Conservation (phyloP, 1,284 basidiomycete species). For the Leccinum huronense region DNA sequence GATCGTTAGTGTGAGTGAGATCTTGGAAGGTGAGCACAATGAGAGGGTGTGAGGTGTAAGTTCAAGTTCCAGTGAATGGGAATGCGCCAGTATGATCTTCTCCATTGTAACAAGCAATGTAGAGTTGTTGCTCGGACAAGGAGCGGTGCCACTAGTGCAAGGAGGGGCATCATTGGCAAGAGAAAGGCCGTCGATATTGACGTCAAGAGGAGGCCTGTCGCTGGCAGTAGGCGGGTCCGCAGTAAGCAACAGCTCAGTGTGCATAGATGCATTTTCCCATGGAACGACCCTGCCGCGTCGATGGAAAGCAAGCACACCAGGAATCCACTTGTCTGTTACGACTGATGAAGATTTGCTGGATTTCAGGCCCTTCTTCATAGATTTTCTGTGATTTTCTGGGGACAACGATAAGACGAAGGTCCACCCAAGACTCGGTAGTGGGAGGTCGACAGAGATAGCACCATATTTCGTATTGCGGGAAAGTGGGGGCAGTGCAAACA, state of each 20-base stretch:
- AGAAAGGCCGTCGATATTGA: not conserved
- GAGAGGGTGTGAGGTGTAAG: slow-evolving; percentile 1
- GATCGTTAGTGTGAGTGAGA: slow-evolving; percentile 20
- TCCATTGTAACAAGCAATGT: slow-evolving; percentile 12
- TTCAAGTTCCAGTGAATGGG: not conserved
- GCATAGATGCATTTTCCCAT: slow-evolving; percentile 22
- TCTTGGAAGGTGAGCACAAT: not conserved
- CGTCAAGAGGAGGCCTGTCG: not conserved
- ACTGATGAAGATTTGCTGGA: not conserved
- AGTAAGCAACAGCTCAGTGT: slow-evolving; percentile 16
- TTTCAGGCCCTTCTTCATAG: not conserved
- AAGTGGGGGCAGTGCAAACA: slow-evolving; percentile 6
- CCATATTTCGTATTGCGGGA: not conserved
- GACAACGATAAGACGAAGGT: slow-evolving; percentile 20
- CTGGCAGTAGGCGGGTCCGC: not conserved
- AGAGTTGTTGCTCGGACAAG: not conserved
- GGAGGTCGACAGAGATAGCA: slow-evolving; percentile 11
- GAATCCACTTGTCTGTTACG: slow-evolving; percentile 9
- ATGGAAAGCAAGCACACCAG: slow-evolving; percentile 16
- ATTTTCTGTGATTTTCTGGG: not conserved
- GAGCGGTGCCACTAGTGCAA: not conserved
- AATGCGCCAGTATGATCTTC: slow-evolving; percentile 6
- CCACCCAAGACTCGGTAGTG: slow-evolving; percentile 21
- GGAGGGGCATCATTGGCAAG: not conserved
- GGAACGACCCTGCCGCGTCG: not conserved